phyloP scores from a whole-genome alignment of 768 basidiomycete species.

The Phylloporus sp. region DNA sequence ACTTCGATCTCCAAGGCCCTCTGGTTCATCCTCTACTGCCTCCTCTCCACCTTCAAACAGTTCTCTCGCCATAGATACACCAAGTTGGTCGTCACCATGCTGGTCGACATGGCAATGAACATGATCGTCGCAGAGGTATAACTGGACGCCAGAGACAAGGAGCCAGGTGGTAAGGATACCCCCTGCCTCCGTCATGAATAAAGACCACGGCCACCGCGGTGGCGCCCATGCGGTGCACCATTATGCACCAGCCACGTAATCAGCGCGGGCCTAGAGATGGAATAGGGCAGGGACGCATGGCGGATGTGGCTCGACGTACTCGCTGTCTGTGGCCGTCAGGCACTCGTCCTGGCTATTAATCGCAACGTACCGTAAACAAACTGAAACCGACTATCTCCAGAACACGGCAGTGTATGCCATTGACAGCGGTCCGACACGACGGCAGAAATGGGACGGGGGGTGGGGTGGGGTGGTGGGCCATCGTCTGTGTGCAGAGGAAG shows the following conservation, averaged over 20 bases:
- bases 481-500: too few relatives aligned
- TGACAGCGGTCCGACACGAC: conserved; percentile 39
- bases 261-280: conserved; percentile 51
- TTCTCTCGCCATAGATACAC: conserved; percentile 43
- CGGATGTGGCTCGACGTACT: conserved; percentile 36
- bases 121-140: conserved; percentile 46
- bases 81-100: conserved; percentile 39
- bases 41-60: conserved; percentile 38
- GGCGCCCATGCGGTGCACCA: conserved; percentile 49
- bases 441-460: too few relatives aligned
- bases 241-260: conserved; percentile 64
- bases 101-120: conserved; percentile 35
- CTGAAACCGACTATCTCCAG: conserved; percentile 34
- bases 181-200: conserved; percentile 52
- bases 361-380: conserved; percentile 3
- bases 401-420: conserved; percentile 41
- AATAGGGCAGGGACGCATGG: conserved; percentile 57
- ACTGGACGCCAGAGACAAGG: conserved; percentile 45
- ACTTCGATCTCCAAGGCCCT: conserved; percentile 46
- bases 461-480: too few relatives aligned
- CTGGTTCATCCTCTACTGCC: conserved; percentile 38
- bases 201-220: conserved; percentile 56
- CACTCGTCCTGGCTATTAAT: neutral
- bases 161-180: conserved; percentile 64
- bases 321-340: conserved; percentile 6